Evolutionary conservation across 106 monocot species (phyloP).

Genomic region (Cymbidium sinense): DNA sequence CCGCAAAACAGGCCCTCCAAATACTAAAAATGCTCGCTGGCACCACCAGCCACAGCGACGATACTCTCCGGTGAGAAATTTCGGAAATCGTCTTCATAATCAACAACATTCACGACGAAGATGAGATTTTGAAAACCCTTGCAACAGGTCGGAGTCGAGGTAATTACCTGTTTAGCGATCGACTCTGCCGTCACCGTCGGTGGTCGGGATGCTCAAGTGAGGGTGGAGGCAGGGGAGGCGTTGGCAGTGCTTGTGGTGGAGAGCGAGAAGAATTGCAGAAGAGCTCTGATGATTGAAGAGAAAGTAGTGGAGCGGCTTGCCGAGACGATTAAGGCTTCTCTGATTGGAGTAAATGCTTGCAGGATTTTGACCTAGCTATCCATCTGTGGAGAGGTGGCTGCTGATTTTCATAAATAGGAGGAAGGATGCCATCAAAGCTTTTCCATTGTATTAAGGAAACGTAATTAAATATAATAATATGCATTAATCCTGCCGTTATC

Average conservation of each 20-base stretch:
- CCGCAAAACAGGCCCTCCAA: slow-evolving; percentile 35
- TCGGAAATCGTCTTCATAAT: slow-evolving; percentile 64
- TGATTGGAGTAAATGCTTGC: slow-evolving; percentile 23
- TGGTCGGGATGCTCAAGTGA: too few relatives aligned
- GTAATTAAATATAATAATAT: too few relatives aligned
- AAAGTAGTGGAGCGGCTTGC: slow-evolving; percentile 52
- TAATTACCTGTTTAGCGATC: slow-evolving; percentile 53
- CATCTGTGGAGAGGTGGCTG: slow-evolving; percentile 15
- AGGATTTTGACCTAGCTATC: slow-evolving; percentile 65
- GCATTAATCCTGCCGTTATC: too few relatives aligned
- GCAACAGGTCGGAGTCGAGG: slow-evolving; percentile 55
- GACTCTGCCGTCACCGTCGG: slow-evolving; percentile 37
- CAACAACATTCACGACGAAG: slow-evolving; percentile 46
- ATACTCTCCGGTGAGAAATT: slow-evolving; percentile 41
- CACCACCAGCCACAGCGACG: slow-evolving; percentile 31
- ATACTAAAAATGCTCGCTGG: slow-evolving; percentile 41
- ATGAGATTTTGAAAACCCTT: slow-evolving; percentile 17
- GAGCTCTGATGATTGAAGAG: too few relatives aligned
- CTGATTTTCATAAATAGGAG: slow-evolving; percentile 1
- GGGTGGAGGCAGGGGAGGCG: too few relatives aligned
- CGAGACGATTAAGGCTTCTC: slow-evolving; percentile 22
- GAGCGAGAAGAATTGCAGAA: too few relatives aligned
- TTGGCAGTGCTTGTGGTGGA: too few relatives aligned
- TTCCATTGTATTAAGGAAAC: too few relatives aligned
- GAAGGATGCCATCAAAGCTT: slow-evolving; percentile 22